Conservation (phyloP, 352 stramenopile genomes). For the Thalassiosira exigua region DNA sequence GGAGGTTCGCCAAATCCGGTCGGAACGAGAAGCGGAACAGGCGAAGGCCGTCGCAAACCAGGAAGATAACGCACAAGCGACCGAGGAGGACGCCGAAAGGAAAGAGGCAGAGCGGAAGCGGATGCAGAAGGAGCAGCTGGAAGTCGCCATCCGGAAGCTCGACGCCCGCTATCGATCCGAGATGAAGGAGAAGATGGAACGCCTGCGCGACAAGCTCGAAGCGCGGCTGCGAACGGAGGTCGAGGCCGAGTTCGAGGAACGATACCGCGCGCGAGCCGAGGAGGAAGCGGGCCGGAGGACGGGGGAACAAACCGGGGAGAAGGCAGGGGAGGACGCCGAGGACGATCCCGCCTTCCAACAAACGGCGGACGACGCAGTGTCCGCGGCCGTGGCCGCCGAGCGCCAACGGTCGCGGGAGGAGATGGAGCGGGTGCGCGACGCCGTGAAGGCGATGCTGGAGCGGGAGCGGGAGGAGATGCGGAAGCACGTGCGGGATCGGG, state of each 20-base stretch:
- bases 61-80: background rate
- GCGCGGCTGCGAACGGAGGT: constrained; percentile 20
- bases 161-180: constrained; percentile 43
- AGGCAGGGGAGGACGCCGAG: constrained; percentile 6
- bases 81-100: constrained; percentile 12
- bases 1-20: constrained; percentile 37
- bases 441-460: constrained; percentile 44
- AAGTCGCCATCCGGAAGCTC: constrained; percentile 25
- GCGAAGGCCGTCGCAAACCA: background rate
- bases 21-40: background rate
- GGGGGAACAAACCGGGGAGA: constrained; percentile 1
- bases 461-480: constrained; percentile 47
- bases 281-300: constrained; percentile 2
- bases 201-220: constrained; percentile 18
- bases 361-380: constrained; percentile 14
- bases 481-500: constrained; percentile 36
- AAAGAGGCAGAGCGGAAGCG: background rate
- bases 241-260: constrained; percentile 6
- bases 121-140: constrained; percentile 16
- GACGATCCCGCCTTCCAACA: constrained; percentile 8
- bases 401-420: constrained; percentile 28
- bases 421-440: constrained; percentile 37
- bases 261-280: constrained; percentile 22
- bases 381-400: constrained; percentile 16
- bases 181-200: constrained; percentile 47